Conservation (phyloP, 2,329 filamentous ascomycete species). For the Tolypocladium capitatum region DNA sequence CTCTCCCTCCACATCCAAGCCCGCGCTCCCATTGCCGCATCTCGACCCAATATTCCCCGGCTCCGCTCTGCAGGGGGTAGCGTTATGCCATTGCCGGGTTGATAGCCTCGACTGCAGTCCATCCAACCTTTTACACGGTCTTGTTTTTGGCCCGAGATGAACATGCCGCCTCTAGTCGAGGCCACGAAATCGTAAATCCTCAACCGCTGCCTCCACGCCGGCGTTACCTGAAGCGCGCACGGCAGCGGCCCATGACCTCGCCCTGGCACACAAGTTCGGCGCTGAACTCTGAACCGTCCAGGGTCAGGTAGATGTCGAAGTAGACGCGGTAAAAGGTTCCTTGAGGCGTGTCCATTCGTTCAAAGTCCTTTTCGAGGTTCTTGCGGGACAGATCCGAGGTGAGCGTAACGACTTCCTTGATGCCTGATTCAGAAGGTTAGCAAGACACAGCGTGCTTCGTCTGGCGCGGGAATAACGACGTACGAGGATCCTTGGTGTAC, state of each 20-base stretch:
- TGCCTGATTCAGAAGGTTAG: conserved; percentile 45
- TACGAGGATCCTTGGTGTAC: conserved; percentile 98
- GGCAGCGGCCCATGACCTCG: conserved; percentile 96
- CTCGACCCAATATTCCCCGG: neutral
- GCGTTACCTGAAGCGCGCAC: conserved; percentile 64
- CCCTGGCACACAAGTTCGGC: conserved; percentile 98
- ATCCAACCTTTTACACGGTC: conserved; percentile 2
- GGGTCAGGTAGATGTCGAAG: conserved; percentile 74
- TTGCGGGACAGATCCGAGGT: conserved; percentile 95
- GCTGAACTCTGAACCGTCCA: conserved; percentile 96
- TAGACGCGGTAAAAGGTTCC: conserved; percentile 85
- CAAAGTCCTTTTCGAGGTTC: conserved; percentile 98
- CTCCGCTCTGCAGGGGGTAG: neutral
- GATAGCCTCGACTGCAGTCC: neutral
- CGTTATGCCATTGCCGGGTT: neutral
- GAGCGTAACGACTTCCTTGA: conserved; percentile 97
- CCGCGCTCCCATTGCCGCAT: neutral
- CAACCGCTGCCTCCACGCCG: neutral
- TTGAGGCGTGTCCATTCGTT: conserved; percentile 97
- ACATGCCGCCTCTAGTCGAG: conserved; percentile 1
- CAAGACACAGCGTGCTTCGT: neutral
- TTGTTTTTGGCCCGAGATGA: neutral
- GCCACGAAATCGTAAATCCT: neutral
- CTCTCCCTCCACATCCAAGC: neutral
- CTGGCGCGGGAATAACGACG: conserved; percentile 28